phyloP scores from a whole-genome alignment of 441 rosid species.

The Raphanus hybrid region DNA sequence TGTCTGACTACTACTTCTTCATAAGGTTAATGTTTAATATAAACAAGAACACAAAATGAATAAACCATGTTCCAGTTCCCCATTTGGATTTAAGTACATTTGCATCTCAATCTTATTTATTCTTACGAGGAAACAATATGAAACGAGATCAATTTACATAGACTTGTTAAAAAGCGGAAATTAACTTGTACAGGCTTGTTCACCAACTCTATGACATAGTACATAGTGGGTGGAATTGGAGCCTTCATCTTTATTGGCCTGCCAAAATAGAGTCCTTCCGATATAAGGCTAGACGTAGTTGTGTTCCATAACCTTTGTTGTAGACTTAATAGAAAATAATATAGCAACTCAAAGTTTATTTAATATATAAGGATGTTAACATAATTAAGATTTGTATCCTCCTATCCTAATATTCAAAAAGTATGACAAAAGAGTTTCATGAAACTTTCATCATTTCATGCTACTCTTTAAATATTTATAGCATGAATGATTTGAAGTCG shows the following conservation, averaged over 20 bases:
- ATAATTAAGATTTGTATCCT: not conserved
- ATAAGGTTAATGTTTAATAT: not conserved
- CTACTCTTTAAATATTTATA: not conserved
- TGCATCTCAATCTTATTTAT: not conserved
- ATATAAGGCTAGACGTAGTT: not conserved
- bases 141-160: not conserved
- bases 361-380: not conserved
- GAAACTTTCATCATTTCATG: not conserved
- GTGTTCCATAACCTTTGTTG: conserved; percentile 7
- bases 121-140: not conserved
- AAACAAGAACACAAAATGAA: not conserved
- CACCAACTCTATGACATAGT: not conserved
- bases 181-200: not conserved
- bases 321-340: not conserved
- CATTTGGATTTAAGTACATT: not conserved
- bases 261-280: not conserved
- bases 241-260: not conserved
- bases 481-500: not conserved
- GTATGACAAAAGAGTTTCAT: not conserved
- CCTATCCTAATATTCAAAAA: not conserved
- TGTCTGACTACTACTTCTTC: not conserved
- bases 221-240: not conserved
- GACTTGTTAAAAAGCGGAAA: not conserved
- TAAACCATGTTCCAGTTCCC: not conserved
- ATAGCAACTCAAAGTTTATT: not conserved